Evolutionary conservation across 768 basidiomycete genomes (phyloP), one percentile per base, ranked within the genome.

Genomic region (Amanita rimosa): DNA sequence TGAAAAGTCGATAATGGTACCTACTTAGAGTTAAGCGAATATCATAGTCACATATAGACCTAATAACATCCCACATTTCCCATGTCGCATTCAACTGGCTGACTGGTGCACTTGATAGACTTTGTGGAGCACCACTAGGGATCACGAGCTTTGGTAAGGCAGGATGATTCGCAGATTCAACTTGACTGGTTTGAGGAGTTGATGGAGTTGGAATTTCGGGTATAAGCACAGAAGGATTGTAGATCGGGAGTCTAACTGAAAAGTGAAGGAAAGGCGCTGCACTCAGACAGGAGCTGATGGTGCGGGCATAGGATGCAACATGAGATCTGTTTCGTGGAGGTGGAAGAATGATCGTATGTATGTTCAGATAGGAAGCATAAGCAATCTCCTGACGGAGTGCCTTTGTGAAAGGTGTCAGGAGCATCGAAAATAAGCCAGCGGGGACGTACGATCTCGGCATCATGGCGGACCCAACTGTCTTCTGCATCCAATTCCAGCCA

Each of bases 41-140:
- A 59, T 78, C 80, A 63, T 93, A 95, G 50, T 83, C 83, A 63
- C 96, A 99, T 29, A 95, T 75, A 3, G 84, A 83, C 52, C 94
- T 74, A 50, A 99, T 89, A 41, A 85, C 75, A 62, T 98, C 96
- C 96, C 96, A 99, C 80, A 94, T 95, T 62, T 98, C 96, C 95
- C 96, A 99, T 0, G 87, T 90, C 5, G 72, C 75, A 56, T 82
- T 81, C 46, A 87, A 66, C 52, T 83, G 78, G 7, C 66, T 69
- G 54, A 80, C 79, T 36, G 74, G 63, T 14, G 72, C 63, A 33
- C 63, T 64, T 14, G 65, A 57, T 9, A 66, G 58, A 16, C 53
- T 64, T 40, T 66, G 53, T 22, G 60, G 50, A 31, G 59, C 54
- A 34, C 54, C 58, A 51, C 66, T 65, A 0, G 71, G 64, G 4